A percentile compares a stretch with the other conserved stretches of the same genome.
Conservation (phyloP, 257 asterid species). For the Fraxinus cuspidata region DNA sequence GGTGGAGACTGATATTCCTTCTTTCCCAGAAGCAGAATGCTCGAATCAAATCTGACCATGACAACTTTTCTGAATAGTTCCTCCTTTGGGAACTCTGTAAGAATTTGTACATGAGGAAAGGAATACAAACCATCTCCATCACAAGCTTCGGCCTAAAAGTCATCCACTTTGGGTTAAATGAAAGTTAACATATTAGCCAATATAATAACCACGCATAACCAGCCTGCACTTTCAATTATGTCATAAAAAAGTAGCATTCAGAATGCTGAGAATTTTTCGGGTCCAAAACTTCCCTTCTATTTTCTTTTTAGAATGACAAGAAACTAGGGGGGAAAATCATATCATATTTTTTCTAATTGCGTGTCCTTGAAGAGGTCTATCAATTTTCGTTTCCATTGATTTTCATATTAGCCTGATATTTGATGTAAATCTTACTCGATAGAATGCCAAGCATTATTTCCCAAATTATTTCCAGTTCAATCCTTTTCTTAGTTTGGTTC, state of each 20-base stretch:
- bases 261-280: not conserved
- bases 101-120: slow-evolving; percentile 71
- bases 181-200: not conserved
- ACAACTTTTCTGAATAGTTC: slow-evolving; percentile 65
- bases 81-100: slow-evolving; percentile 59
- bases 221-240: slow-evolving; percentile 4
- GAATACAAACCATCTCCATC: slow-evolving; percentile 28
- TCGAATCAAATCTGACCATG: slow-evolving; percentile 75
- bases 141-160: slow-evolving; percentile 45
- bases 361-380: not conserved
- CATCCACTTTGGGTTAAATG: slow-evolving; percentile 7
- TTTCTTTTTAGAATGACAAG: not conserved
- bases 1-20: slow-evolving; percentile 39
- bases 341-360: not conserved
- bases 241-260: not conserved
- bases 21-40: slow-evolving; percentile 42
- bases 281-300: not conserved
- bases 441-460: slow-evolving; percentile 14
- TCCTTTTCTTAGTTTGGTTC: not conserved
- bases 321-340: not conserved
- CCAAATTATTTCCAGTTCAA: slow-evolving; percentile 7
- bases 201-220: slow-evolving; percentile 8
- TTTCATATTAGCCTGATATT: not conserved
- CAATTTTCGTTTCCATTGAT: not conserved
- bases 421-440: slow-evolving; percentile 8